These are phyloP conservation scores for Curvularia verruculosa DNA, from an alignment of 2,329 filamentous ascomycete genomes.

Conservation along the genomic window DNA sequence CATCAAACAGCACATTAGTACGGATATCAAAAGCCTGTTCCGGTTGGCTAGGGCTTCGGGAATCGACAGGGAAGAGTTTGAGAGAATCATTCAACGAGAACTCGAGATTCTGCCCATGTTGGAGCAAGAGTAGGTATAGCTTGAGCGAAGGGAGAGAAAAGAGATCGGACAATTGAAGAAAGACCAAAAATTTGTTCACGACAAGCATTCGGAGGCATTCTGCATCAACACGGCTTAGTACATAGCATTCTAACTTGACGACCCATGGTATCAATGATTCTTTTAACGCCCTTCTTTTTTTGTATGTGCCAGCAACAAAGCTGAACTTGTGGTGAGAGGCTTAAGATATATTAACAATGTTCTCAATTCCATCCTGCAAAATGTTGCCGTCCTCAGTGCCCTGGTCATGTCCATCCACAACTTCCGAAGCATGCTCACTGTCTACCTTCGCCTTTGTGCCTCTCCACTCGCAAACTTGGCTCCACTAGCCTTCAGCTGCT, in stretches of 20 bases:
- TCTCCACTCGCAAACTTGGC: slow-evolving; percentile 35
- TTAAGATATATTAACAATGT: neutral
- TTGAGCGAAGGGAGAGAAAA: neutral
- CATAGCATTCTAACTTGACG: slow-evolving; percentile 9
- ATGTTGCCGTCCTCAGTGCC: neutral
- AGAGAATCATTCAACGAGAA: slow-evolving; percentile 72
- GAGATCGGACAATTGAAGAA: neutral
- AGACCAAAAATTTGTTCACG: neutral
- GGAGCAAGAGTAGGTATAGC: slow-evolving; percentile 59
- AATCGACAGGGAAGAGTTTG: slow-evolving; percentile 77
- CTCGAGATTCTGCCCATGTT: slow-evolving; percentile 72
- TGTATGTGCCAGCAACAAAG: neutral
- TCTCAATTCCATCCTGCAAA: neutral
- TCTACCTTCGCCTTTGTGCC: slow-evolving; percentile 45
- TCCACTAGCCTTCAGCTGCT: slow-evolving; percentile 45
- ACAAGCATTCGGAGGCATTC: slow-evolving; percentile 21
- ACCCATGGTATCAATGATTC: slow-evolving; percentile 1
- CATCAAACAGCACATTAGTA: slow-evolving; percentile 78
- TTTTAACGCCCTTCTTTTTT: neutral
- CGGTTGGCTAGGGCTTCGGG: slow-evolving; percentile 72
- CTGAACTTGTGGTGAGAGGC: neutral
- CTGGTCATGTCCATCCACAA: neutral
- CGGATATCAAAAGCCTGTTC: slow-evolving; percentile 78
- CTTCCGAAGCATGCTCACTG: neutral
- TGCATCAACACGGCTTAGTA: slow-evolving; percentile 7